Evolutionary conservation across 139 green algal species (phyloP), one percentile per base, ranked within the genome.

Genomic region (Eudorina sp.): DNA sequence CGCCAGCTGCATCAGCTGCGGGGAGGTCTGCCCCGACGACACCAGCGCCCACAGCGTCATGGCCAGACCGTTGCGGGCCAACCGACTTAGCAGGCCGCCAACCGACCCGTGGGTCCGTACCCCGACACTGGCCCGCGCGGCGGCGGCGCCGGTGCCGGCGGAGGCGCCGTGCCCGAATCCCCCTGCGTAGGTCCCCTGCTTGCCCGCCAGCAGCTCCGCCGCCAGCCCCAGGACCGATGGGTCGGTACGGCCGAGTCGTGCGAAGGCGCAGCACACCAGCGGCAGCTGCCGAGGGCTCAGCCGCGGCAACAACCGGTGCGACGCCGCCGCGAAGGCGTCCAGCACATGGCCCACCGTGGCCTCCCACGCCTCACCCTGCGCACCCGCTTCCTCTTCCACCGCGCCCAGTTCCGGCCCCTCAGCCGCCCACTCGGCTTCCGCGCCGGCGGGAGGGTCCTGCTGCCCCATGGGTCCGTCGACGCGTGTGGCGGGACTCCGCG

Each of bases 1-100:
- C 1, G 60, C 80, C 14, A 14, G 29, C 80, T 62, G 60, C 80
- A 86, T 76, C 1, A 86, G 58, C 60, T 48, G 23, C 14, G 80
- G 80, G 19, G 81, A 40, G 31, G 81, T 45, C 62, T 53, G 66
- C 18, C 81, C 81, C 4, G 45, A 31, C 1, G 81, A 78, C 0
- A 64, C 62, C 31, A 87, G 81, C 21, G 81, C 81, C 81, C 81
- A 87, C 81, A 87, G 34, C 64, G 48, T 66, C 21, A 87, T 34
- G 4, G 81, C 81, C 64, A 87, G 62, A 0, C 64, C 45, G 66
- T 87, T 87, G 60, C 64, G 64, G 7, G 81, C 62, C 31, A 87
- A 34, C 1, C 62, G 62, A 0, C 2, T 7, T 45, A 87, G 5
- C 21, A 78, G 31, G 14, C 21, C 45, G 45, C 45, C 45, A 45